Evolutionary conservation across 176 grass and related monocot genomes (phyloP), one percentile per base, ranked within the genome.

Genomic region (Melocanna baccifera): DNA sequence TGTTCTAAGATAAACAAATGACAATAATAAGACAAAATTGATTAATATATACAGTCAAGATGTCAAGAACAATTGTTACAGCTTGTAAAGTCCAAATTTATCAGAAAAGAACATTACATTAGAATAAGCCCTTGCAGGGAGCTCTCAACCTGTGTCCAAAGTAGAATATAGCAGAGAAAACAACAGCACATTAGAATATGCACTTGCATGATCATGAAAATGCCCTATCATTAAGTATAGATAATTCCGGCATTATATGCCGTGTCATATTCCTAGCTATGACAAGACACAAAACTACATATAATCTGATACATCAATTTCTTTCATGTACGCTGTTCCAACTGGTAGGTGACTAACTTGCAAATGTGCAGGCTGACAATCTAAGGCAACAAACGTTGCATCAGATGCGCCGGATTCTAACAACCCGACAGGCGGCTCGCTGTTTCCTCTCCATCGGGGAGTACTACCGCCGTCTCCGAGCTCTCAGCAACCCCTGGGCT

Each of bases 371-470:
- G 97, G 97, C 97, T 89, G 93, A 99, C 68, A 91, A 92, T 71
- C 87, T 99, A 43, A 96, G 97, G 87, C 97, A 94, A 70, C 81
- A 91, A 83, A 96, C 88, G 8, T 84, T 99, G 75, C 97, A 99
- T 67, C 93, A 94, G 71, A 84, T 96, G 74, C 93, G 88, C 30
- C 80, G 86, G 63, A 89, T 87, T 64, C 86, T 96, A 79, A 94
- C 93, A 64, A 88, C 84, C 37, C 72, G 77, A 34, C 97, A 99
- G 75, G 84, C 93, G 9, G 93, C 97, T 3, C 85, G 88, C 76
- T 96, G 91, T 69, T 89, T 99, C 64, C 84, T 99, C 63, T 85
- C 93, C 11, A 99, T 99, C 3, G 96, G 96, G 79, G 97, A 99
- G 83, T 99, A 99, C 58, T 86, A 92, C 62, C 83, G 88, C 41